Evolutionary conservation across 2,329 filamentous ascomycete genomes (phyloP), one percentile per base, ranked within the genome.

Genomic region (Colletotrichum siamense): DNA sequence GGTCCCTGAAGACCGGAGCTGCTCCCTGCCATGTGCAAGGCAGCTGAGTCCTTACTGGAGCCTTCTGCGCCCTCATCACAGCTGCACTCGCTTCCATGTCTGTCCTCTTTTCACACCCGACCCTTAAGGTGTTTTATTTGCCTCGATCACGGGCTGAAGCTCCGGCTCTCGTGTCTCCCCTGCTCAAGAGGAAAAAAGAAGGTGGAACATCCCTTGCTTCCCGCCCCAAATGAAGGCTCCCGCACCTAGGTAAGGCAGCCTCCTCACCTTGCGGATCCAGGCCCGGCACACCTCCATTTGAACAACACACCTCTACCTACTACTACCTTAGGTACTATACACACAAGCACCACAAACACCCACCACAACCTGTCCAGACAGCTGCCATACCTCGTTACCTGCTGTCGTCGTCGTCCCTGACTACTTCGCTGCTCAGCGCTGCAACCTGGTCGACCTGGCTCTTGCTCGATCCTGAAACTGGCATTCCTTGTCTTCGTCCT

Each of bases 391-490:
- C 55, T 62, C 62, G 10, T n/a, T 12, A 52, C 15, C 36, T 49
- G 26, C 15, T 30, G 49, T 32, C 64, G 44, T 4, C 28, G 24
- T 59, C 67, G 55, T 36, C 12, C 39, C 44, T 52, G n/a, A 52
- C n/a, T 24, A 52, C 44, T 52, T 52, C 6, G 44, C 55, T 32
- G 22, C 32, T 68, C 69, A 18, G 32, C 73, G 34, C 63, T 63
- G 63, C 64, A 76, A 73, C 69, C 73, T 63, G 57, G 55, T 73
- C 32, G 61, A 59, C 57, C 69, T 63, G 44, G 63, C 44, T 32
- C 22, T 34, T 68, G 63, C 63, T 63, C 62, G 63, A 55, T 57
- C 44, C 73, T 76, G 73, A 76, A 76, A 76, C 63, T 39, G 63
- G 39, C 57, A 57, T 76, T 63, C 73, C 73, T 73, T 55, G 69